Base-by-base conservation (phyloP, 2,329 filamentous ascomycete genomes). In the Penicillium digitatum region DNA sequence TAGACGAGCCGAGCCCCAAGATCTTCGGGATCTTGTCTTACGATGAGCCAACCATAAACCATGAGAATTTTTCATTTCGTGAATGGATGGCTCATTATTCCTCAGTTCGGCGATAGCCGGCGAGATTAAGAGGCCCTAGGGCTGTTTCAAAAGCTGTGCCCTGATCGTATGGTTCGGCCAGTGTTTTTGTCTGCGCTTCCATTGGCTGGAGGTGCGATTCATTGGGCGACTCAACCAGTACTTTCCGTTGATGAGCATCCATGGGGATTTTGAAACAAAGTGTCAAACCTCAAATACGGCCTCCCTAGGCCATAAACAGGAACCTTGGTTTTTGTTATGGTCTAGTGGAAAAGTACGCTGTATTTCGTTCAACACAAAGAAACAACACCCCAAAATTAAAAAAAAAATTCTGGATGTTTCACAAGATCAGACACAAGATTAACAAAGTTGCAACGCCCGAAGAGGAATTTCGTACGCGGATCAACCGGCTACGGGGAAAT, bases 21-120 rank as follows among this genome's bases (percentile, higher is more conserved):
- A 6, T 24, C 16, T 20, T 62, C 14, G 51, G 56, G 20, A 6
- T 29, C 7, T 24, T 42, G 40, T 29, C 48, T 0, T 55, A 62
- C 20, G 56, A 60, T 16, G 56, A 66, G 7, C 63, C 68, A 9
- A 56, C 59, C 6, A 62, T 61, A 1, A 64, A 65, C 14, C 69
- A 69, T 54, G 66, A 65, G 24, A 70, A 70, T 43, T 70, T 65
- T 27, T 64, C 65, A 27, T 63, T 63, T 70, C 20, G 65, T 66
- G n/a, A 70, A 70, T 51, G 67, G 61, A 0, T 66, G 63, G 3
- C 49, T 69, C 5, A 60, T 70, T 26, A 12, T 69, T 20, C 66
- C 68, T 3, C 58, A 61, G 37, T 69, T 69, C 55, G 68, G 67
- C 24, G 60, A 66, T 43, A 27, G 55, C 11, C 24, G 35, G 27